Evolutionary conservation across 202 grass and related monocot genomes (phyloP).

Genomic region (Carex arenaria): DNA sequence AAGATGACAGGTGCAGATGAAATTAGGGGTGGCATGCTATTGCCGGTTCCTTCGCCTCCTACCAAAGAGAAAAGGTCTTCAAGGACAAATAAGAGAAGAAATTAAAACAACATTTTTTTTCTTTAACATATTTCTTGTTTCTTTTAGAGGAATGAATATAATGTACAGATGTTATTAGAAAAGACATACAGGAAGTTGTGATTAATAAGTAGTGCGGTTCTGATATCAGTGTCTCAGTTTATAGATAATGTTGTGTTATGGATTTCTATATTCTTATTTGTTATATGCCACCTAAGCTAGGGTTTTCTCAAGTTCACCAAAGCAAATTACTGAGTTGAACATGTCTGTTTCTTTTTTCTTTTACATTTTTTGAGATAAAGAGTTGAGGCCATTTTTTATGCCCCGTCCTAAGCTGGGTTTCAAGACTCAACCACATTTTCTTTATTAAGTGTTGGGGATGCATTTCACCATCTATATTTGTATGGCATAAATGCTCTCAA

Average conservation of each 20-base stretch:
- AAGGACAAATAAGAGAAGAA: slow-evolving; percentile 62
- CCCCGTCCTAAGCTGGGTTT: no score
- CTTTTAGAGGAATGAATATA: not conserved
- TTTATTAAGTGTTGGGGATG: no score
- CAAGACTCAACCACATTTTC: no score
- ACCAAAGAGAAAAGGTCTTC: slow-evolving; percentile 59
- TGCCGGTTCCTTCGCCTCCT: slow-evolving; percentile 53
- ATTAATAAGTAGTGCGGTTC: not conserved
- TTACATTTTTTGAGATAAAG: no score
- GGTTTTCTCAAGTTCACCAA: no score
- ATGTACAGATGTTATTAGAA: not conserved
- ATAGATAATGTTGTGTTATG: not conserved
- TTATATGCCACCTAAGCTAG: no score
- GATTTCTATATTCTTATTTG: not conserved
- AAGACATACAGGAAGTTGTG: not conserved
- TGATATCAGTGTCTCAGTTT: not conserved
- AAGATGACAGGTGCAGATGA: slow-evolving; percentile 44
- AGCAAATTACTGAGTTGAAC: no score
- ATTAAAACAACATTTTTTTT: slow-evolving; percentile 15
- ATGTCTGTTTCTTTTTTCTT: no score
- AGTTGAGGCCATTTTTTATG: no score
- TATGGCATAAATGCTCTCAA: no score
- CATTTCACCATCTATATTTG: no score
- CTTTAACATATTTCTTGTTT: not conserved
- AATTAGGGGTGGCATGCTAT: slow-evolving; percentile 62